phyloP scores from a whole-genome alignment of 2,329 filamentous ascomycete genomes.

The Diplodia scrobiculata region DNA sequence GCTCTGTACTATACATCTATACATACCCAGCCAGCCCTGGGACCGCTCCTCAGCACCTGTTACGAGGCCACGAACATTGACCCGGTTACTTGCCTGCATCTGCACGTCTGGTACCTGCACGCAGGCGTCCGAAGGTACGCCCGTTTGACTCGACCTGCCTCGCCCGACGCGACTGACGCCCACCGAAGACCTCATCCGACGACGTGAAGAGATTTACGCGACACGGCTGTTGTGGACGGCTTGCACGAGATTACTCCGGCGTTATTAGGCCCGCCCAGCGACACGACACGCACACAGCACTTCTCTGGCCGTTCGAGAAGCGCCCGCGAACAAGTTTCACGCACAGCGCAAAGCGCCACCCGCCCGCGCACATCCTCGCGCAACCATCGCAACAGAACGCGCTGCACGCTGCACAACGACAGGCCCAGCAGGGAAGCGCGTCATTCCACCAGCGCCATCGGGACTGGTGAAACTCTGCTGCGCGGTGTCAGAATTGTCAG shows the following conservation, averaged over 20 bases:
- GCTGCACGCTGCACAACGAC: conserved; percentile 19
- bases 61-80: conserved; percentile 23
- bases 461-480: conserved; percentile 29
- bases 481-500: conserved; percentile 29
- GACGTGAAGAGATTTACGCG: conserved; percentile 28
- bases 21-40: conserved; percentile 25
- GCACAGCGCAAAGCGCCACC: conserved; percentile 7
- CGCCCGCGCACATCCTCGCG: not conserved
- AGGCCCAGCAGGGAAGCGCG: not conserved
- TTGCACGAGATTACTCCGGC: conserved; percentile 26
- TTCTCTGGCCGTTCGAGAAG: conserved; percentile 13
- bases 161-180: conserved; percentile 23
- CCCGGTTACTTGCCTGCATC: conserved; percentile 25
- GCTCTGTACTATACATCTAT: conserved; percentile 30
- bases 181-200: conserved; percentile 15
- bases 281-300: conserved; percentile 7
- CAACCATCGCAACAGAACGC: conserved; percentile 23
- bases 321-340: conserved; percentile 21
- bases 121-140: conserved; percentile 32
- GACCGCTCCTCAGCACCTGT: conserved; percentile 24
- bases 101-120: conserved; percentile 28
- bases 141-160: conserved; percentile 18
- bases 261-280: conserved; percentile 26
- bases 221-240: conserved; percentile 27
- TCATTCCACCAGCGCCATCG: conserved; percentile 26